Evolutionary conservation across 768 basidiomycete species (phyloP), one percentile per base, ranked within the genome.

Genomic region (Agrocybe praecox): DNA sequence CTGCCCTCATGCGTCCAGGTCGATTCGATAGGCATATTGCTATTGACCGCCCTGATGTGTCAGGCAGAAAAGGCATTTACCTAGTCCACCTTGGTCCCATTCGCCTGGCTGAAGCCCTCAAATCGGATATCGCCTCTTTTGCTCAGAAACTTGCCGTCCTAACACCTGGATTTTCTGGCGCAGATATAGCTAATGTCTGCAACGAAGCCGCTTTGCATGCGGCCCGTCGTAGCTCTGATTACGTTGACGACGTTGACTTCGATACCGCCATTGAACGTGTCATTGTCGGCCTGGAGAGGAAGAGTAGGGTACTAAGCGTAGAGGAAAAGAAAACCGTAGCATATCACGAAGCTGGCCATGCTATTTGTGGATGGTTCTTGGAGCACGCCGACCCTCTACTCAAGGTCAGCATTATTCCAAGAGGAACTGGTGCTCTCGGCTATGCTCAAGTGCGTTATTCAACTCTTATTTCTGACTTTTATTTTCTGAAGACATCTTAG

Each of bases 251-350:
- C 49, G 76, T 79, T 22, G 92, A 99, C 74, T 99, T 99, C 69
- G 96, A 98, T 67, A 93, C 90, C 46, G 96, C 97, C 9, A 98
- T 99, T 61, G 97, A 99, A 77, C 86, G 97, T 40, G 97, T 99
- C 33, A 96, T 98, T 61, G 96, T 95, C 54, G 97, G 97, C 26
- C 75, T 98, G 64, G 97, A 98, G 81, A 83, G 94, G 69, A 99
- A 98, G 83, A 94, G 90, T 62, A 80, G 96, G 56, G 91, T 98
- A 24, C 78, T 99, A 45, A 95, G 92, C 65, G 82, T 87, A 21
- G 94, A 97, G 64, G 97, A 99, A 82, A 99, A 99, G 87, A 96
- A 88, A 76, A 98, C 92, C 0, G 96, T 98, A 43, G 97, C 97
- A 8, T 98, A 98, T 71, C 97, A 99, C 68, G 97, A 99, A 79